A percentile compares a stretch with the other conserved stretches of the same genome.
Evolutionary conservation across 441 rosid genomes (phyloP).

Genomic region (Gossypium trilobum): DNA sequence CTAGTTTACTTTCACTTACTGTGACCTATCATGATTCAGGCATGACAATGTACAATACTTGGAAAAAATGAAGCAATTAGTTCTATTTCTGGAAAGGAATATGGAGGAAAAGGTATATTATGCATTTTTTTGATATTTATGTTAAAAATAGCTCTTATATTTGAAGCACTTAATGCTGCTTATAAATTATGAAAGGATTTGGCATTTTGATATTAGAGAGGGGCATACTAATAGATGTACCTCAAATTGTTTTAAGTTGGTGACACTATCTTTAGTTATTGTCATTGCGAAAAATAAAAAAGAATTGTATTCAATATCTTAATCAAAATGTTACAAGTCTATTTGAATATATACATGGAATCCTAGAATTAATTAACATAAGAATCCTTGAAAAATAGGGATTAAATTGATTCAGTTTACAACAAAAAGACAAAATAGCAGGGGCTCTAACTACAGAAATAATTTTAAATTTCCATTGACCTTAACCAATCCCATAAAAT

Average conservation of each 20-base stretch:
- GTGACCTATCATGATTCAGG: conserved; percentile 47
- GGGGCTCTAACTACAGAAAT: too few species aligned
- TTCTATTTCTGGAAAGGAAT: conserved; percentile 64
- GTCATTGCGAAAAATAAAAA: background rate
- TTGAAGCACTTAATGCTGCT: background rate
- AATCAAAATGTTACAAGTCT: too few species aligned
- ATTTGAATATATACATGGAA: too few species aligned
- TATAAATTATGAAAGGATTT: background rate
- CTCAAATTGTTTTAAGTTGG: background rate
- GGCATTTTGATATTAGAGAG: background rate
- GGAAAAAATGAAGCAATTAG: conserved; percentile 90
- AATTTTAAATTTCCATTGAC: too few species aligned
- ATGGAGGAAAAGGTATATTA: conserved; percentile 67
- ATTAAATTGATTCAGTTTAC: too few species aligned
- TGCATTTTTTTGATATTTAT: conserved; percentile 3
- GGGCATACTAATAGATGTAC: background rate
- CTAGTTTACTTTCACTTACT: conserved; percentile 15
- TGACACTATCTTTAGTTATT: background rate
- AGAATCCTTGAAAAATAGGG: too few species aligned
- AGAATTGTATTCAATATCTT: too few species aligned
- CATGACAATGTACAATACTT: conserved; percentile 78
- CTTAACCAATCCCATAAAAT: too few species aligned
- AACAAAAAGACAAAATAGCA: too few species aligned
- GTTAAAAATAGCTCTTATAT: background rate
- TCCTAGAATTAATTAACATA: too few species aligned